A percentile compares a stretch with the other conserved stretches of the same genome.
Conservation (phyloP, 192 early-diverging fungal genomes). For the Mortierella claussenii region DNA sequence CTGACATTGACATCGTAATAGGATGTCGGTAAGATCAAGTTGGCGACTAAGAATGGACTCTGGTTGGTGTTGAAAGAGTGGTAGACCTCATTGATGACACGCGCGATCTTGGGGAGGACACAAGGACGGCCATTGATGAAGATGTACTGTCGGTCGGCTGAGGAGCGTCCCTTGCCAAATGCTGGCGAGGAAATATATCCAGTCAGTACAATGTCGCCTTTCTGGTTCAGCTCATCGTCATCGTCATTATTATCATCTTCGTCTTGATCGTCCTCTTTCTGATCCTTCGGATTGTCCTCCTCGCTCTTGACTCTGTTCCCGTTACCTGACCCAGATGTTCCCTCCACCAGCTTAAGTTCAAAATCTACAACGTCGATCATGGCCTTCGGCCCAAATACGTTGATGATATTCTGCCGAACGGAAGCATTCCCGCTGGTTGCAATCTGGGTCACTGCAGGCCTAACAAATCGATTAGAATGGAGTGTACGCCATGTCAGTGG, state of each 20-base stretch:
- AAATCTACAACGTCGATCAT: slow-evolving; percentile 60
- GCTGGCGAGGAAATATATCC: slow-evolving; percentile 73
- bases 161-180: slow-evolving; percentile 76
- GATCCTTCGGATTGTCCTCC: neutral
- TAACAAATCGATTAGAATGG: slow-evolving; percentile 39
- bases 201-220: slow-evolving; percentile 26
- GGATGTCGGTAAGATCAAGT: slow-evolving; percentile 68
- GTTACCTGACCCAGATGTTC: slow-evolving; percentile 12
- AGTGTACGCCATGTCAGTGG: no score
- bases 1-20: slow-evolving; percentile 93
- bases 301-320: slow-evolving; percentile 4
- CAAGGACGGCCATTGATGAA: slow-evolving; percentile 94
- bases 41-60: slow-evolving; percentile 82
- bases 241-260: slow-evolving; percentile 13
- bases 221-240: slow-evolving; percentile 7
- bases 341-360: slow-evolving; percentile 52
- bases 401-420: slow-evolving; percentile 74
- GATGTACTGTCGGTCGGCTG: slow-evolving; percentile 84
- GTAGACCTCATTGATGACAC: slow-evolving; percentile 87
- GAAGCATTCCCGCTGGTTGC: slow-evolving; percentile 69
- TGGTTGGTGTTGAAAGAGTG: slow-evolving; percentile 71
- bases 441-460: slow-evolving; percentile 59
- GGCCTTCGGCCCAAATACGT: slow-evolving; percentile 79
- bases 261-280: slow-evolving; percentile 2
- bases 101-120: slow-evolving; percentile 80